These are phyloP conservation scores for Penicillium paneum DNA, from an alignment of 2,329 filamentous ascomycete species.

Conservation along the genomic window DNA sequence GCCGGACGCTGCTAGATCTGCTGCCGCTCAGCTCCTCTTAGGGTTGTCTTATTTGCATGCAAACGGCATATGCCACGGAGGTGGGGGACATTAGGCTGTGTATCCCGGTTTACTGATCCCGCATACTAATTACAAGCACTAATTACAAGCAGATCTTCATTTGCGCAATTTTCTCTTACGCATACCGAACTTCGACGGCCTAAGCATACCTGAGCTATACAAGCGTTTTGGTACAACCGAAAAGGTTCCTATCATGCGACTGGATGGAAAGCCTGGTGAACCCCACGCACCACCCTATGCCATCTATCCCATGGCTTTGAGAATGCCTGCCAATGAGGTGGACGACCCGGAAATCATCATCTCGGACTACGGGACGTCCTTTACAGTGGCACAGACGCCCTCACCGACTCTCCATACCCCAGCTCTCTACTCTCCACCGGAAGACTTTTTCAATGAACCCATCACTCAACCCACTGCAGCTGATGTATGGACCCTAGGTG, in stretches of 20 bases:
- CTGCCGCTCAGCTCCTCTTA: slow-evolving; percentile 20
- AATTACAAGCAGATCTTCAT: slow-evolving; percentile 10
- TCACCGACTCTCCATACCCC: slow-evolving; percentile 22
- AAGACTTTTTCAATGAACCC: slow-evolving; percentile 14
- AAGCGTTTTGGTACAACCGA: slow-evolving; percentile 19
- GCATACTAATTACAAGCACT: slow-evolving; percentile 13
- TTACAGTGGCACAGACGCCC: slow-evolving; percentile 17
- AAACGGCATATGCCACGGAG: slow-evolving; percentile 22
- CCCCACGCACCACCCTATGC: slow-evolving; percentile 20
- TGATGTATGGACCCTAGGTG: slow-evolving; percentile 23
- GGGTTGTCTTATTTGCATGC: slow-evolving; percentile 19
- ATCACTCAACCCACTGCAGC: slow-evolving; percentile 14
- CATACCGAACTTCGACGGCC: slow-evolving; percentile 8
- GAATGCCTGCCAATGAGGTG: slow-evolving; percentile 20
- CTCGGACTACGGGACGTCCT: slow-evolving; percentile 25
- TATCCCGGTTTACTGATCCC: neutral
- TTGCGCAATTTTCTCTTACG: slow-evolving; percentile 20
- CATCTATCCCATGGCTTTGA: slow-evolving; percentile 20
- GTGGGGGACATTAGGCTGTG: slow-evolving; percentile 8
- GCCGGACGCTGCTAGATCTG: slow-evolving; percentile 18
- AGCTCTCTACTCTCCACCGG: slow-evolving; percentile 20
- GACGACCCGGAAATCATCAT: slow-evolving; percentile 22
- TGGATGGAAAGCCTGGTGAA: slow-evolving; percentile 19
- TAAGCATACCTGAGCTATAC: slow-evolving; percentile 19
- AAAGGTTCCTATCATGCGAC: slow-evolving; percentile 14